Conservation (phyloP, 2,329 filamentous ascomycete species). For the Verticillium nubilum region DNA sequence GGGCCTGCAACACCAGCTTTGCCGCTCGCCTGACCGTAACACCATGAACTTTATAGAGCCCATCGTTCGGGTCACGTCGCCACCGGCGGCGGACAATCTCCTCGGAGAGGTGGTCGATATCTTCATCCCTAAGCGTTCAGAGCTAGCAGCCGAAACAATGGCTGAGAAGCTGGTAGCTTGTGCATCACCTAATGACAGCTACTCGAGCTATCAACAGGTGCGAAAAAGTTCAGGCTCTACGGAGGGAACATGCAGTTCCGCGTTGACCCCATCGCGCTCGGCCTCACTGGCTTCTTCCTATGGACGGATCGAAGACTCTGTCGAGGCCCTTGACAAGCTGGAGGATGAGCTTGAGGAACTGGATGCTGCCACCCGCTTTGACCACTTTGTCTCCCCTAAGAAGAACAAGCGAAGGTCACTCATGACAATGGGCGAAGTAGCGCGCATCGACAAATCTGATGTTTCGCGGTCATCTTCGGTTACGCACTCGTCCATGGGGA, state of each 20-base stretch:
- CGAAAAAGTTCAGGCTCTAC: constrained; percentile 6
- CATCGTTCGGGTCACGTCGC: background rate
- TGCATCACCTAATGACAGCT: background rate
- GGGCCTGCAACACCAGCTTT: background rate
- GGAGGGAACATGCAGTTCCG: constrained; percentile 1
- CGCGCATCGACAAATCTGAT: background rate
- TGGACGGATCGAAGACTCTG: constrained; percentile 56
- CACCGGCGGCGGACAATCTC: background rate
- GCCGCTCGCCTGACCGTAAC: background rate
- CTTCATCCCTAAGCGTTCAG: background rate
- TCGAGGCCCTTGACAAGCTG: constrained; percentile 56
- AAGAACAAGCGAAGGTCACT: constrained; percentile 4
- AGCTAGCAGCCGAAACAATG: background rate
- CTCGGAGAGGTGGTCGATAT: background rate
- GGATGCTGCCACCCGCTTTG: constrained; percentile 29
- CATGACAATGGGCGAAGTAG: background rate
- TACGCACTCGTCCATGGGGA: constrained; percentile 29
- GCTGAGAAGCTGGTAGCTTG: background rate
- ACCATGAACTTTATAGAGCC: constrained; percentile 9
- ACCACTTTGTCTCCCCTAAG: constrained; percentile 23
- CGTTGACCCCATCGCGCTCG: constrained; percentile 6
- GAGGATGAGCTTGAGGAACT: constrained; percentile 58
- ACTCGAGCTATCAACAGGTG: background rate
- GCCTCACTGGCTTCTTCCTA: constrained; percentile 16
- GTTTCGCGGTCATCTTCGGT: constrained; percentile 8